These are phyloP conservation scores for Leccinum subrobustum DNA, from an alignment of 1,284 basidiomycete species.

Conservation along the genomic window DNA sequence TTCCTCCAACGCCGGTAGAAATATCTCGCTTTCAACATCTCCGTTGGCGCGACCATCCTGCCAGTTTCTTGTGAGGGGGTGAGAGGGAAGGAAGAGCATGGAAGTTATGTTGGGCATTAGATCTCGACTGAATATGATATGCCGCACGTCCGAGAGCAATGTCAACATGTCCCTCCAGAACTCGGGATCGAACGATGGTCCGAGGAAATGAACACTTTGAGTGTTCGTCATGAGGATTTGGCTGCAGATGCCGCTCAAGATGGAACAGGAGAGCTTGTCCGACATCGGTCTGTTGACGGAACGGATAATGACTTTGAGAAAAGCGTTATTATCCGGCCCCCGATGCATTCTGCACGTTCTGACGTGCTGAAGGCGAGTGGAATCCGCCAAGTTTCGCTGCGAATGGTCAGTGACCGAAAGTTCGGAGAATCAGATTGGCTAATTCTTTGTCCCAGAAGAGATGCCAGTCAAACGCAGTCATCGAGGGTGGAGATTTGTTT, in stretches of 20 bases:
- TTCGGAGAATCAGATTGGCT: no score
- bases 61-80: no score
- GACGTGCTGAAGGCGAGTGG: background rate
- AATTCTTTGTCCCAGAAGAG: no score
- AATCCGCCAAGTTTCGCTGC: background rate
- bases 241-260: background rate
- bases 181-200: background rate
- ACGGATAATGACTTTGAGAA: background rate
- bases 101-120: background rate
- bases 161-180: background rate
- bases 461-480: no score
- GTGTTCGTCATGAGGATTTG: background rate
- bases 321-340: background rate
- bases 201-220: background rate
- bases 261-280: no score
- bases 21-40: no score
- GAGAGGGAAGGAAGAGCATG: no score
- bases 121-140: background rate
- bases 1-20: no score
- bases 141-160: background rate
- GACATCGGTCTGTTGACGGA: rapidly evolving
- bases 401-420: background rate
- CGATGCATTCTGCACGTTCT: background rate
- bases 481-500: no score
- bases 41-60: no score